Evolutionary conservation across 2,329 filamentous ascomycete genomes (phyloP).

Genomic region (Xylariales sp.): DNA sequence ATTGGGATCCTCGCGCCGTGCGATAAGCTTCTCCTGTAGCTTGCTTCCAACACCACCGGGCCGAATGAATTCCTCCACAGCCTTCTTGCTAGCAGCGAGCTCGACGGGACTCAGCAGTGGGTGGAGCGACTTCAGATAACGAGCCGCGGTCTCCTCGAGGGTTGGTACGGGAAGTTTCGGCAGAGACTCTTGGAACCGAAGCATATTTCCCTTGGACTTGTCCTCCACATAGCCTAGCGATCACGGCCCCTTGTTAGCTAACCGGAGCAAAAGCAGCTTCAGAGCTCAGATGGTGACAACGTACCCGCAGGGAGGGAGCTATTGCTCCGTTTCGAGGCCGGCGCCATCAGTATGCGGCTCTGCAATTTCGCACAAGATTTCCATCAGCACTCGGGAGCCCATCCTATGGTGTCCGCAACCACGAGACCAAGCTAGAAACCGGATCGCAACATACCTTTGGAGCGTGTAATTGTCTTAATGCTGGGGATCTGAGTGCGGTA

Average conservation of each 20-base stretch:
- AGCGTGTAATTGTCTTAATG: conserved; percentile 15
- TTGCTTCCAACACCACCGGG: conserved; percentile 79
- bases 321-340: conserved; percentile 47
- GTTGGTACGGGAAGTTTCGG: conserved; percentile 75
- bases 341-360: conserved; percentile 40
- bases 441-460: conserved; percentile 15
- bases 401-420: too few relatives aligned
- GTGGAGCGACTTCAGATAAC: conserved; percentile 77
- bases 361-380: too few relatives aligned
- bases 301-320: conserved; percentile 53
- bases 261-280: background rate
- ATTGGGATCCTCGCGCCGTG: conserved; percentile 72
- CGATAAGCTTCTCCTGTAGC: conserved; percentile 84
- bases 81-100: conserved; percentile 70
- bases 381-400: too few relatives aligned
- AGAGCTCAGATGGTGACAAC: conserved; percentile 7
- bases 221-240: conserved; percentile 72
- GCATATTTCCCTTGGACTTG: conserved; percentile 71
- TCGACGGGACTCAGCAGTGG: conserved; percentile 67
- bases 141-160: conserved; percentile 74
- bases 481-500: conserved; percentile 23
- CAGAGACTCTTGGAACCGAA: conserved; percentile 83
- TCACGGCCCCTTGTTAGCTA: background rate
- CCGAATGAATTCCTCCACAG: conserved; percentile 81
- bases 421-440: background rate